A percentile compares a stretch with the other conserved stretches of the same genome.
Conservation (phyloP, 495 filamentous ascomycete genomes). For the Aspergillus baeticus region DNA sequence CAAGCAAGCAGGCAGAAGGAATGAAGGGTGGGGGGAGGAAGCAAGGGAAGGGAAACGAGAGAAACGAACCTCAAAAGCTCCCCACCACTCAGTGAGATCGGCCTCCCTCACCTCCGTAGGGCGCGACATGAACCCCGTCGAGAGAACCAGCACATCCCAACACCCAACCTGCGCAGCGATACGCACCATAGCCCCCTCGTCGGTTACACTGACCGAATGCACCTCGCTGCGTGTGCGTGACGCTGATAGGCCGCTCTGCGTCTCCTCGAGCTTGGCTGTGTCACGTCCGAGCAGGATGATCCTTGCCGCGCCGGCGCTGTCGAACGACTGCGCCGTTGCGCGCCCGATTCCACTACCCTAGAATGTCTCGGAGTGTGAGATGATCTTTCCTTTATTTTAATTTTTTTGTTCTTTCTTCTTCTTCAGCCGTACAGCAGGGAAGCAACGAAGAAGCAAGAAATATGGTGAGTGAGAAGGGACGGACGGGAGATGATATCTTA, state of each 20-base stretch:
- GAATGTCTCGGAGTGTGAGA: background rate
- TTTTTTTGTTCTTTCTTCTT: too few species aligned
- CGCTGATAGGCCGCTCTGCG: conserved; percentile 3
- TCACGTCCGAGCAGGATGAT: conserved; percentile 37
- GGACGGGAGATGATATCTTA: conserved; percentile 3
- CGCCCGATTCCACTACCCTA: conserved; percentile 36
- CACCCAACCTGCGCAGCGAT: conserved; percentile 22
- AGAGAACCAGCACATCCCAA: conserved; percentile 36
- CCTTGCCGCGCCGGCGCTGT: conserved; percentile 30
- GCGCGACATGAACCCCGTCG: conserved; percentile 27
- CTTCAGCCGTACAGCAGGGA: too few species aligned
- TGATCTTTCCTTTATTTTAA: too few species aligned
- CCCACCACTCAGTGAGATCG: conserved; percentile 34
- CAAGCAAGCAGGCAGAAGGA: too few species aligned
- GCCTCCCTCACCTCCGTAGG: conserved; percentile 22
- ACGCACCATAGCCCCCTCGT: conserved; percentile 20
- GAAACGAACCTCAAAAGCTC: conserved; percentile 32
- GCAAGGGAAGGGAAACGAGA: too few species aligned
- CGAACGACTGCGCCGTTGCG: conserved; percentile 39
- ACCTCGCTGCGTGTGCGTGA: background rate
- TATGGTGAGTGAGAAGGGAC: too few species aligned
- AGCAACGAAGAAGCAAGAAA: too few species aligned
- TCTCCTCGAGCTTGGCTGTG: conserved; percentile 21
- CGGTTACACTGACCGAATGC: background rate
- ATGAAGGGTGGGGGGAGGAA: too few species aligned